A percentile compares a stretch with the other conserved stretches of the same genome.
phyloP scores from a whole-genome alignment of 1,139 yeast species.

The Candida albicans region DNA sequence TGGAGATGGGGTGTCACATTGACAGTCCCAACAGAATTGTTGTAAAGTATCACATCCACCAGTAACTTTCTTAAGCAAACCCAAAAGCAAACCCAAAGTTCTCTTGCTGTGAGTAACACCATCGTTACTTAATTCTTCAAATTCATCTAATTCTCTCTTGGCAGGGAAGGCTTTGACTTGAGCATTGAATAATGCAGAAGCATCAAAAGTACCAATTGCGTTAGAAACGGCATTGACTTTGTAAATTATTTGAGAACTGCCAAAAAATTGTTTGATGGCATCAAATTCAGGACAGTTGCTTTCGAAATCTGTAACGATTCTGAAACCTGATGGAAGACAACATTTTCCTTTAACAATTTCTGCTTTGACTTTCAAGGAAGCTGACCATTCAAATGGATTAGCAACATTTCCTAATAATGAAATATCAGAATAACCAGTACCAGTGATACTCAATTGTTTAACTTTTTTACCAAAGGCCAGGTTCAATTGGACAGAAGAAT shows the following conservation, averaged over 20 bases:
- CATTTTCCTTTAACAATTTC: constrained; percentile 11
- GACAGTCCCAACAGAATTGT: constrained; percentile 14
- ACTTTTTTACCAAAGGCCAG: constrained; percentile 6
- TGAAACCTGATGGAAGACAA: constrained; percentile 13
- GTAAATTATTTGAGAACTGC: constrained; percentile 3
- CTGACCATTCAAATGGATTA: constrained; percentile 13
- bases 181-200: constrained; percentile 2
- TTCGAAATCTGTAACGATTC: constrained; percentile 57
- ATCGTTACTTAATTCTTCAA: constrained; percentile 2
- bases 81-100: constrained; percentile 6
- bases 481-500: constrained; percentile 7
- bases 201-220: constrained; percentile 5
- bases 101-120: constrained; percentile 9
- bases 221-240: constrained; percentile 6
- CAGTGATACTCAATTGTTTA: constrained; percentile 7
- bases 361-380: constrained; percentile 12
- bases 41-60: constrained; percentile 7
- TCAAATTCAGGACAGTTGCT: constrained; percentile 64
- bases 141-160: constrained; percentile 9
- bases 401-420: constrained; percentile 8
- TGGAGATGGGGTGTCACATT: constrained; percentile 6
- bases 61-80: constrained; percentile 6
- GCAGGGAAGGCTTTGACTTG: constrained; percentile 4
- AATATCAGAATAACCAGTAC: constrained; percentile 13
- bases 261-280: constrained; percentile 8